Base-by-base conservation (phyloP, 495 filamentous ascomycete genomes). In the Bacidia rubella region DNA sequence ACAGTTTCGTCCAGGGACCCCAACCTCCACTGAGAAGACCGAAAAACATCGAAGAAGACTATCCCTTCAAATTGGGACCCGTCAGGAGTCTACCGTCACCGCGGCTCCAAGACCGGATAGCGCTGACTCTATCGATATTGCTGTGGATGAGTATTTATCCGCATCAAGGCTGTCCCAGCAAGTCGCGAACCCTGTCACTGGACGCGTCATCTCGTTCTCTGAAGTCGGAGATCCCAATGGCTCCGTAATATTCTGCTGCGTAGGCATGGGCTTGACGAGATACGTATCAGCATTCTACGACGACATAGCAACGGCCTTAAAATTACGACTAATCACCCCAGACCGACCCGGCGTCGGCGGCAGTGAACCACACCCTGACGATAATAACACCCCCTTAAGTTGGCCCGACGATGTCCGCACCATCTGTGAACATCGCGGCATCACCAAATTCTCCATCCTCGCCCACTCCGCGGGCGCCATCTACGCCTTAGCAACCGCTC, bases 251-350 rank as follows among this genome's bases (percentile, higher is more conserved):
- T 87, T 99, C 42, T 90, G 89, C 65, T 99, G 93, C 64, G 87
- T 99, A 10, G 92, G 92, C 25, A 99, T 99, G 92, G 92, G 92
- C 1, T 64, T 99, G 52, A 99, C 92, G 4, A 80, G 92, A 63
- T 97, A 94, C 63, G 81, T 99, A 49, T 95, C 86, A 57, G 88
- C 89, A 3, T 99, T 99, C 60, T 99, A 99, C 60, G 92, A 99
- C 65, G 90, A 99, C 63, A 73, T 99, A 54, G 92, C 93, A 15
- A 70, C 85, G 56, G 88, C 88, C 0, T 74, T 99, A 40, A 90
- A 87, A 57, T 70, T 99, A 48, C 78, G 92, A 27, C 74, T 99
- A 29, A 90, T 99, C 46, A 99, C 93, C 0, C 79, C 90, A 20
- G 92, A 99, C 68, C 79, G 92, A 23, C 92, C 92, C 49, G 92